A percentile compares a stretch with the other conserved stretches of the same genome.
phyloP scores from a whole-genome alignment of 179 eudicot genomes.

The Corrigiola litoralis region DNA sequence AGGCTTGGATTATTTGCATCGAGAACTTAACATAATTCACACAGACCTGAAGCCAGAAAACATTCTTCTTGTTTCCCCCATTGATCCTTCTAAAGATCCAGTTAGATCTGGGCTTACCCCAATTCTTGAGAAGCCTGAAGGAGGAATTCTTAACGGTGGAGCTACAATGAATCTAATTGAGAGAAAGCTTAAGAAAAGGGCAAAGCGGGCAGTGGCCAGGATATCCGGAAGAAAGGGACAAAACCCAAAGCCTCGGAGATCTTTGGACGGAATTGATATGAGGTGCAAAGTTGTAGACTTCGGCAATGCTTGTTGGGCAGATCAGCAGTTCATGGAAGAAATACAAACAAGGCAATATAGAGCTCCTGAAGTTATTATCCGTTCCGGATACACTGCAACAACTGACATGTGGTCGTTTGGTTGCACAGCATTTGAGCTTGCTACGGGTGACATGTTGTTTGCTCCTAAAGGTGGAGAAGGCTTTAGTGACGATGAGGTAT shows the following conservation, averaged over 20 bases:
- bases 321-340: slow-evolving; percentile 66
- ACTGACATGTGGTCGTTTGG: slow-evolving; percentile 99
- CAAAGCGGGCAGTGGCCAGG: slow-evolving; percentile 77
- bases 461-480: slow-evolving; percentile 80
- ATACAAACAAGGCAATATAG: slow-evolving; percentile 96
- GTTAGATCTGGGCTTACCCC: slow-evolving; percentile 63
- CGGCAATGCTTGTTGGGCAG: slow-evolving; percentile 95
- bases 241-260: slow-evolving; percentile 42
- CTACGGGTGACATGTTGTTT: slow-evolving; percentile 96
- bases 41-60: slow-evolving; percentile 90
- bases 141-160: slow-evolving; percentile 50
- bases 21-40: slow-evolving; percentile 72
- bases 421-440: slow-evolving; percentile 94
- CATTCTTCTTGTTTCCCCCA: slow-evolving; percentile 74
- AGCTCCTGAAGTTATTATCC: slow-evolving; percentile 89
- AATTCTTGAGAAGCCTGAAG: slow-evolving; percentile 83
- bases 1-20: slow-evolving; percentile 85
- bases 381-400: slow-evolving; percentile 64
- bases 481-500: slow-evolving; percentile 93
- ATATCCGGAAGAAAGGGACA: slow-evolving; percentile 59
- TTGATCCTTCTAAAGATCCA: slow-evolving; percentile 85
- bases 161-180: slow-evolving; percentile 49
- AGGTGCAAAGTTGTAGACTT: slow-evolving; percentile 91
- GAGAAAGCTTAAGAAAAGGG: slow-evolving; percentile 78
- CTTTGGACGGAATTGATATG: slow-evolving; percentile 66